Evolutionary conservation across 1,284 basidiomycete genomes (phyloP), one percentile per base, ranked within the genome.

Genomic region (Bjerkandera adusta): DNA sequence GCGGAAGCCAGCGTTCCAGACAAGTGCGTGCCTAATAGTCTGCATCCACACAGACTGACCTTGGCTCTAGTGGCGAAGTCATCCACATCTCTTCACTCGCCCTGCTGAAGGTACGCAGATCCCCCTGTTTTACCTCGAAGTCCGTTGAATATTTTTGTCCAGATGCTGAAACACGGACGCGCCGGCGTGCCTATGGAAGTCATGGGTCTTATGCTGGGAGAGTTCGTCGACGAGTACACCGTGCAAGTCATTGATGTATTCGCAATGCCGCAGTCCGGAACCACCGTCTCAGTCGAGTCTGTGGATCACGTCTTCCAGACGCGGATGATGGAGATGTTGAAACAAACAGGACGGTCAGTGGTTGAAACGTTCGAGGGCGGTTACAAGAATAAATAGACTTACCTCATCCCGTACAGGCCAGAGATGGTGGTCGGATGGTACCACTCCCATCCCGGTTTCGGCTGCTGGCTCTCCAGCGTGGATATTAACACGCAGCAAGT

Each of bases 371-470:
- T n/a, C n/a, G n/a, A n/a, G 38, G 6, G 15, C 29, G 21, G 15
- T n/a, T 10, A 26, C 5, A 5, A 29, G 42, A 22, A 36, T 39
- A 13, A 18, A n/a, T 25, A 16, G 37, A n/a, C 22, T 32, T 42
- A 39, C 21, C 41, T 13, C 29, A 27, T 12, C 37, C 39, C 7
- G 29, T 21, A 22, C 61, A 95, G 95, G 58, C 92, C 96, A 39
- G 97, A 99, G 73, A 94, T 90, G 84, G 97, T 99, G 8, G 97
- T 99, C 0, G 97, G 97, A 6, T 99, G 97, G 97, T 99, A 99
- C 67, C 97, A 99, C 69, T 99, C 97, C 39, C 97, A 99, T 74
- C 97, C 97, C 45, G 97, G 97, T 24, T 99, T 99, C 67, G 97
- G 97, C 4, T 99, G 97, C 69, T 99, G 97, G 97, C 73, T 99